phyloP scores from a whole-genome alignment of 2,329 filamentous ascomycete species.

The Scedosporium dehoogii region DNA sequence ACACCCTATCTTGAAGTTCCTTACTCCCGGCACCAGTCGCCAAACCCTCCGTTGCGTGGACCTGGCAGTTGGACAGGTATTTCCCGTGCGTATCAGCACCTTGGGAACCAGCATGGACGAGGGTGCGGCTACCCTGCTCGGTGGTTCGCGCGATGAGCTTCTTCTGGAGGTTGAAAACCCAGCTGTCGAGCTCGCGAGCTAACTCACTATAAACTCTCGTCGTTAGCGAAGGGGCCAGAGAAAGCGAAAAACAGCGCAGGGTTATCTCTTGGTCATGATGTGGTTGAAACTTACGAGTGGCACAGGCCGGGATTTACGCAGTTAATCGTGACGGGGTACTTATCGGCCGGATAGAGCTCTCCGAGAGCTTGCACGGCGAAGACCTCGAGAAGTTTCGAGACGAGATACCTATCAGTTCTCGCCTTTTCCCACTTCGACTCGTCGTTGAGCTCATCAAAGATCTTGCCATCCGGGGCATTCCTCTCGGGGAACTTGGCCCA shows the following conservation, averaged over 20 bases:
- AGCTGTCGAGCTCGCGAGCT: slow-evolving; percentile 14
- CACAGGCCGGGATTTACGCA: slow-evolving; percentile 30
- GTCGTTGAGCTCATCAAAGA: slow-evolving; percentile 20
- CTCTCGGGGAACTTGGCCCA: slow-evolving; percentile 7
- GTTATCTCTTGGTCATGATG: too few species aligned
- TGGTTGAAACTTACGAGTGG: slow-evolving; percentile 15
- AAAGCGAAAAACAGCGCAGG: too few species aligned
- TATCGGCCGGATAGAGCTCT: not conserved
- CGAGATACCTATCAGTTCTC: slow-evolving; percentile 15
- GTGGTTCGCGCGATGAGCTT: slow-evolving; percentile 22
- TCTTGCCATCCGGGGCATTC: slow-evolving; percentile 5
- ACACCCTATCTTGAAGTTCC: slow-evolving; percentile 25
- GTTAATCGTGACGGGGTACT: slow-evolving; percentile 26
- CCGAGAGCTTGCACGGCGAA: slow-evolving; percentile 23
- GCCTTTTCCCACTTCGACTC: slow-evolving; percentile 7
- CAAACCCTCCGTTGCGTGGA: slow-evolving; percentile 17
- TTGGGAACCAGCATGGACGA: slow-evolving; percentile 26
- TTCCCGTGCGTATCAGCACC: slow-evolving; percentile 28
- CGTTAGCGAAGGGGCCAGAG: too few species aligned
- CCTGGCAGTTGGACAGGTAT: slow-evolving; percentile 25
- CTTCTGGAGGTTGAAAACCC: not conserved
- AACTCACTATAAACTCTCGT: slow-evolving; percentile 22
- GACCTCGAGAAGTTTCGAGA: slow-evolving; percentile 23
- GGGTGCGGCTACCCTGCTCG: slow-evolving; percentile 28
- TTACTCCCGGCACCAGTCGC: slow-evolving; percentile 23